A percentile compares a stretch with the other conserved stretches of the same genome.
Evolutionary conservation across 1,284 basidiomycete genomes (phyloP).

Genomic region (Malassezia brasiliensis): DNA sequence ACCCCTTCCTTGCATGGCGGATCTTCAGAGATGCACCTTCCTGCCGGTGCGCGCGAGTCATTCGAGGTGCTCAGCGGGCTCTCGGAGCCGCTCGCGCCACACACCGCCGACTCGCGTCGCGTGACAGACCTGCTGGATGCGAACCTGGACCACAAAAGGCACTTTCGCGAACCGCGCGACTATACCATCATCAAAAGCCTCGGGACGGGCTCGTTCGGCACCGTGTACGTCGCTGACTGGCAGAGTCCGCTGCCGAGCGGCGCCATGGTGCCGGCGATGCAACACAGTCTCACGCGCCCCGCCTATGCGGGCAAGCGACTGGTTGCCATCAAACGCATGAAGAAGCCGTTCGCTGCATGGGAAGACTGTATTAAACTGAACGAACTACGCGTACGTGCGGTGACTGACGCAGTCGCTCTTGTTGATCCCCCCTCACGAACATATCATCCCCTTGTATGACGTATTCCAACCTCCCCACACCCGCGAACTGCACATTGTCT

Average conservation of each 20-base stretch:
- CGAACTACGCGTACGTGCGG: conserved; percentile 61
- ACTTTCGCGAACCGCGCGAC: conserved; percentile 29
- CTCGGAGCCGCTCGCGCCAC: no score
- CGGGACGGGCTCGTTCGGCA: conserved; percentile 58
- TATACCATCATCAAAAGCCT: conserved; percentile 43
- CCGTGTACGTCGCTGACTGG: conserved; percentile 98
- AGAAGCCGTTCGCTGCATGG: conserved; percentile 94
- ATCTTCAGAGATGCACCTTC: no score
- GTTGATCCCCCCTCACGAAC: conserved; percentile 84
- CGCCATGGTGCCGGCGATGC: conserved; percentile 47
- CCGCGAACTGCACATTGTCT: conserved; percentile 96
- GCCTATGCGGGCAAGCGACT: conserved; percentile 90
- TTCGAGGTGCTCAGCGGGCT: no score
- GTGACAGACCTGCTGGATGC: no score
- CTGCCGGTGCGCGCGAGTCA: no score
- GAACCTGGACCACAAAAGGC: no score
- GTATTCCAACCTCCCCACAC: conserved; percentile 87
- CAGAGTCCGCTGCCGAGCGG: conserved; percentile 65
- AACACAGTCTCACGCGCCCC: conserved; percentile 60
- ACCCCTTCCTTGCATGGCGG: no score
- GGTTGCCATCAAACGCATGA: conserved; percentile 97
- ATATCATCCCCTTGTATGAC: conserved; percentile 97
- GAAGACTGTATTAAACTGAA: conserved; percentile 89
- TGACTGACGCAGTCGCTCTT: conserved; percentile 66
- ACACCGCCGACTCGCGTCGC: no score